These are phyloP conservation scores for Coemansia sp. DNA, from an alignment of 192 early-diverging fungal genomes.

Conservation along the genomic window DNA sequence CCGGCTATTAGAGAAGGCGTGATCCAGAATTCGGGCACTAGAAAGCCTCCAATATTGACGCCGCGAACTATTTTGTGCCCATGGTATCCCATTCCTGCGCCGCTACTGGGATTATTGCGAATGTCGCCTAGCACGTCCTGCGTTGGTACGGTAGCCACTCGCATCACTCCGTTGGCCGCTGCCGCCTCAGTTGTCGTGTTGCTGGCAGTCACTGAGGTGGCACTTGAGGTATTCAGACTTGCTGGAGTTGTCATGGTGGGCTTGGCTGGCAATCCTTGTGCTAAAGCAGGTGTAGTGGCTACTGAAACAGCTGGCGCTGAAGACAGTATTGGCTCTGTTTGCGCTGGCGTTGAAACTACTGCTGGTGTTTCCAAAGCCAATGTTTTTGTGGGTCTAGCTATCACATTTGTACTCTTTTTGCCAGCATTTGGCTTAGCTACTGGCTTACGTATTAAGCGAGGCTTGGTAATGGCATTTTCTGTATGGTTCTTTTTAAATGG, in stretches of 20 bases:
- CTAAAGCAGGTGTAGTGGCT: background rate
- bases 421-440: background rate
- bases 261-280: background rate
- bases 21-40: conserved; percentile 64
- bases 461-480: too few relatives aligned
- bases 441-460: background rate
- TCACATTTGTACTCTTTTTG: background rate
- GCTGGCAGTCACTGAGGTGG: background rate
- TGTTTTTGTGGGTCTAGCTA: background rate
- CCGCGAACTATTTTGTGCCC: conserved; percentile 53
- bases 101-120: conserved; percentile 31
- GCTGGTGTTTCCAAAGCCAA: background rate
- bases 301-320: background rate
- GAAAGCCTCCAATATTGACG: conserved; percentile 59
- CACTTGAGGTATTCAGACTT: background rate
- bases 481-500: too few relatives aligned
- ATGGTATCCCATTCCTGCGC: conserved; percentile 39
- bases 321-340: background rate
- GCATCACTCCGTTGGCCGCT: conserved; percentile 10
- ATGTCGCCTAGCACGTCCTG: conserved; percentile 26
- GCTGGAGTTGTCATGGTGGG: background rate
- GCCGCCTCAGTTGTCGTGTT: background rate
- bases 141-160: conserved; percentile 15
- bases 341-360: background rate
- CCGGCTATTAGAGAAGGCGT: conserved; percentile 45